These are phyloP conservation scores for Clarireedia hainanense DNA, from an alignment of 2,329 filamentous ascomycete species.

Conservation along the genomic window DNA sequence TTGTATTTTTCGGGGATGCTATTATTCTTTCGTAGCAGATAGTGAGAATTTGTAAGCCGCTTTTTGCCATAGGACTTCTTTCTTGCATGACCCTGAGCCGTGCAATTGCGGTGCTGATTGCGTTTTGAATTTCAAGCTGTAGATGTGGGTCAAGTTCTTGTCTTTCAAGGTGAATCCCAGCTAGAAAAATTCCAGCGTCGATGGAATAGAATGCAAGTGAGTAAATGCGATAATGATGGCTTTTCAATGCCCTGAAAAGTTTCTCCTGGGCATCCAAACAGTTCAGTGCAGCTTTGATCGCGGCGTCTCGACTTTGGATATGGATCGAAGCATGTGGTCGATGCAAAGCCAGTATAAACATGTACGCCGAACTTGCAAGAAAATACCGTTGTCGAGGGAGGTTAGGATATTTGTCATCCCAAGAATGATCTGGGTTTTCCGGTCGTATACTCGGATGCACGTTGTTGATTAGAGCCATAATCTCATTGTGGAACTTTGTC, in stretches of 20 bases:
- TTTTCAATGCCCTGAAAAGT: constrained; percentile 3
- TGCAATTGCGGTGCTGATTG: not conserved
- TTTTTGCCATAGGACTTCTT: not conserved
- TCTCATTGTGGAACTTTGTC: constrained; percentile 4
- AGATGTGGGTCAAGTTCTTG: not conserved
- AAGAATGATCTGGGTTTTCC: not conserved
- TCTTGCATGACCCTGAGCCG: not conserved
- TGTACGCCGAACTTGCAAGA: not conserved
- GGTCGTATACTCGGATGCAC: not conserved
- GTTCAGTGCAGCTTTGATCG: constrained; percentile 8
- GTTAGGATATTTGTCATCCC: not conserved
- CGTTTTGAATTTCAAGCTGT: not conserved
- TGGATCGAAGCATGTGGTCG: constrained; percentile 8
- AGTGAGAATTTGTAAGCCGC: not conserved
- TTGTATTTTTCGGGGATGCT: not conserved
- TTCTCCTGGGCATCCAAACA: constrained; percentile 10
- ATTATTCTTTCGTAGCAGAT: not conserved
- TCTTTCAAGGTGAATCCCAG: not conserved
- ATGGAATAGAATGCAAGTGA: constrained; percentile 8
- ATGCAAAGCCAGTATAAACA: constrained; percentile 10
- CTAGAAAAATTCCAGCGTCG: not conserved
- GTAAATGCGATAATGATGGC: constrained; percentile 9
- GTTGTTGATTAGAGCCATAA: not conserved
- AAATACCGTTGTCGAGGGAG: not conserved
- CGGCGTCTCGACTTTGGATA: constrained; percentile 4